These are phyloP conservation scores for Omphalea diandra DNA, from an alignment of 441 rosid species.

Conservation along the genomic window DNA sequence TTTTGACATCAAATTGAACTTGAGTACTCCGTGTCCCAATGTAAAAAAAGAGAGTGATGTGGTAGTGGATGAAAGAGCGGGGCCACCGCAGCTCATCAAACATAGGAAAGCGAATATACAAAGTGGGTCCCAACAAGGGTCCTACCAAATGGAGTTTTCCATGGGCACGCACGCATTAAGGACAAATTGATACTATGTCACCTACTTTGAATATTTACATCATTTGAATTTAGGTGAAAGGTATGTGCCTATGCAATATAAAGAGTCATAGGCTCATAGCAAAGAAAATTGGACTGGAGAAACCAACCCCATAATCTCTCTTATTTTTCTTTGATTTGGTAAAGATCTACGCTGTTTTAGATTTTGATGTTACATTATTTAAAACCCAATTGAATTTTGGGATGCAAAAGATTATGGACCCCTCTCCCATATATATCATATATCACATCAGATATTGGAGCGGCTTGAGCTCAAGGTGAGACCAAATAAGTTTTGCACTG, in stretches of 20 bases:
- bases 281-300: no score
- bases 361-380: neutral
- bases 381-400: neutral
- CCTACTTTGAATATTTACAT: neutral
- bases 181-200: neutral
- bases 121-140: neutral
- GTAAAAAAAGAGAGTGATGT: neutral
- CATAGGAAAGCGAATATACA: neutral
- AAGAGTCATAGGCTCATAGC: no score
- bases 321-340: no score
- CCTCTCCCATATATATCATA: no score
- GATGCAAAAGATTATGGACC: neutral
- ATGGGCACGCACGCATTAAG: neutral
- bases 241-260: neutral
- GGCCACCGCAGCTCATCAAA: neutral
- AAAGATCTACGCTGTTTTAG: no score
- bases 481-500: neutral
- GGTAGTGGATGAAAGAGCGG: neutral
- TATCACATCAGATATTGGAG: slow-evolving; percentile 5
- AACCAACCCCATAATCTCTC: no score
- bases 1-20: no score
- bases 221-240: neutral
- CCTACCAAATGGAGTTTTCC: neutral
- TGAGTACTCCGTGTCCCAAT: no score
- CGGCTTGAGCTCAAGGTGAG: neutral